phyloP scores from a whole-genome alignment of 2,329 filamentous ascomycete species.

The Claviceps cyperi region DNA sequence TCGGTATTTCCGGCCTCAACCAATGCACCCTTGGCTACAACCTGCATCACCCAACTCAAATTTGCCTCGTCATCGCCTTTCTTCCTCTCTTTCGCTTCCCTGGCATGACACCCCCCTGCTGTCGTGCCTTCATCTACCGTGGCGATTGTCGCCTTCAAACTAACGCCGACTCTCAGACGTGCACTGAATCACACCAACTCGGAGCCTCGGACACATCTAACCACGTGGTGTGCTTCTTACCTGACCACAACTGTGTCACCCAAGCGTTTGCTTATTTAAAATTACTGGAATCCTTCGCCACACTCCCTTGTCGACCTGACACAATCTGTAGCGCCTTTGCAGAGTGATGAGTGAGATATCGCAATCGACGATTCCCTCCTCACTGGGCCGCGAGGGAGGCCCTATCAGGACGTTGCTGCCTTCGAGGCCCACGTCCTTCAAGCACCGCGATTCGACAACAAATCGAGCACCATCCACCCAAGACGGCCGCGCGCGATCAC shows the following conservation, averaged over 20 bases:
- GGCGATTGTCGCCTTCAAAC: neutral
- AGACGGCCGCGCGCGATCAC: constrained; percentile 10
- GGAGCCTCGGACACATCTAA: neutral
- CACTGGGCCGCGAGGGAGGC: constrained; percentile 15
- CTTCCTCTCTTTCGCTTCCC: neutral
- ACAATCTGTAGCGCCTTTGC: neutral
- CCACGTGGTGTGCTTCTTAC: constrained; percentile 1
- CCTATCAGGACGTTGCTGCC: constrained; percentile 23
- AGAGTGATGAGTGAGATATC: constrained; percentile 20
- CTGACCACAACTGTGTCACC: constrained; percentile 1
- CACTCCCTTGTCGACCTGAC: neutral
- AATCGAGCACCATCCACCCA: constrained; percentile 12
- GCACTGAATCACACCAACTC: no score
- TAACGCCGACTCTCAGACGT: neutral
- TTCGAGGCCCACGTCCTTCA: constrained; percentile 22
- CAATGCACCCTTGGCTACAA: neutral
- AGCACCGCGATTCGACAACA: constrained; percentile 13
- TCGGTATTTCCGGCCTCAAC: constrained; percentile 6
- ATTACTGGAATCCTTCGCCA: neutral
- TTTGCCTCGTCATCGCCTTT: neutral
- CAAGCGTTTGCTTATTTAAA: neutral
- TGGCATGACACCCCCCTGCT: neutral
- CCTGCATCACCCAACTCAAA: neutral
- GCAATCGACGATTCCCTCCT: constrained; percentile 11
- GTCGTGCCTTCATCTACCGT: neutral